A percentile compares a stretch with the other conserved stretches of the same genome.
These are phyloP conservation scores for Diaporthe velutina DNA, from an alignment of 2,329 filamentous ascomycete genomes.

Conservation along the genomic window DNA sequence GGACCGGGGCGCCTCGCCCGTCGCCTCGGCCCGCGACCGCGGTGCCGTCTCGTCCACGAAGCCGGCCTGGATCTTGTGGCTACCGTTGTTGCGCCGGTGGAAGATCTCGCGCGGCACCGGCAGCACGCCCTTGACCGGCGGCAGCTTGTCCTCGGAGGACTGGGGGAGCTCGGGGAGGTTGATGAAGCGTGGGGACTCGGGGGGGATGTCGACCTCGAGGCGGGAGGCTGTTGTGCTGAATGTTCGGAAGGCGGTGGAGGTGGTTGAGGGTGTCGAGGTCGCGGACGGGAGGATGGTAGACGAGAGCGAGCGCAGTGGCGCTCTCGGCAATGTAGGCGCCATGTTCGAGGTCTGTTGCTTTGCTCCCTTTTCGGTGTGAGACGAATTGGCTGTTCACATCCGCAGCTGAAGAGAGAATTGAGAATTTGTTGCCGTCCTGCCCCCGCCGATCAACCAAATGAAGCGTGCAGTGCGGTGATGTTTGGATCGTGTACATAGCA, in stretches of 20 bases:
- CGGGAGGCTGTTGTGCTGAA: conserved; percentile 47
- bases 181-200: conserved; percentile 91
- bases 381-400: not conserved
- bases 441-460: conserved; percentile 24
- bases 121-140: conserved; percentile 79
- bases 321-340: conserved; percentile 44
- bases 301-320: conserved; percentile 43
- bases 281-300: conserved; percentile 34
- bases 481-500: not conserved
- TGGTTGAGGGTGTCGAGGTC: not conserved
- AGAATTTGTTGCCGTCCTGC: conserved; percentile 27
- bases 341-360: conserved; percentile 39
- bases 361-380: not conserved
- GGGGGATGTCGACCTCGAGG: conserved; percentile 70
- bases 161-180: conserved; percentile 84
- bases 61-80: conserved; percentile 70
- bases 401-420: not conserved
- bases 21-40: conserved; percentile 58
- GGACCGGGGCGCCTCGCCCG: conserved; percentile 52
- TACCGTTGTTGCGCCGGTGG: conserved; percentile 61
- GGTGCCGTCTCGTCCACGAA: conserved; percentile 74
- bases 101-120: conserved; percentile 89
- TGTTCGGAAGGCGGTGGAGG: conserved; percentile 15
- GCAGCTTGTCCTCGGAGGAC: conserved; percentile 64
- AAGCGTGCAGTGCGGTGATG: conserved; percentile 29